Conservation (phyloP, 257 asterid genomes). For the Voacanga thouarsii region DNA sequence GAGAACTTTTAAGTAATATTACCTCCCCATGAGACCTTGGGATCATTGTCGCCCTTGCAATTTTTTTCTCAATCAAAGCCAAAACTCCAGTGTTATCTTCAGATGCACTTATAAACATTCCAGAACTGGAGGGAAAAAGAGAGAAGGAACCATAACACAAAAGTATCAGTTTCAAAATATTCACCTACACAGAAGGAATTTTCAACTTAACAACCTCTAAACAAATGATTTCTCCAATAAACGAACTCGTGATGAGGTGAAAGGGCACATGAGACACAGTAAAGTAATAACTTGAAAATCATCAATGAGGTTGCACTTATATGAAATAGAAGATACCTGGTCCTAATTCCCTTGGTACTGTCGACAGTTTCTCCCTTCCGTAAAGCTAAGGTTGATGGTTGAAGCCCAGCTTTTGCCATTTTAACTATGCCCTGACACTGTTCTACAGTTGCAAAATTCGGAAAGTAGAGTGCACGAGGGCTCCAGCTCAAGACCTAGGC, state of each 20-base stretch:
- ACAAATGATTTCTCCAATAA: background rate
- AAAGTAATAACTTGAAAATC: background rate
- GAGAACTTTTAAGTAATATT: background rate
- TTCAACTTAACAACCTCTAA: background rate
- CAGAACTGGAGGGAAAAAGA: slow-evolving; percentile 46
- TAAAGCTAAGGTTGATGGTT: slow-evolving; percentile 76
- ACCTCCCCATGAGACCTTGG: slow-evolving; percentile 88
- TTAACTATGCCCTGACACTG: slow-evolving; percentile 64
- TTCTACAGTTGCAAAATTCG: slow-evolving; percentile 80
- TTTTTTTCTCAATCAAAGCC: slow-evolving; percentile 68
- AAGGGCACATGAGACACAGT: background rate
- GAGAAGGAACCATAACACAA: background rate
- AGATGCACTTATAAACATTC: slow-evolving; percentile 72
- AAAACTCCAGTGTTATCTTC: slow-evolving; percentile 80
- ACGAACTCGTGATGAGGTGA: background rate
- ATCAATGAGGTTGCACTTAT: background rate
- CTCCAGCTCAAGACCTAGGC: slow-evolving; percentile 84
- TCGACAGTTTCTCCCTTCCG: slow-evolving; percentile 87
- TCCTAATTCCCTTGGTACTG: slow-evolving; percentile 78
- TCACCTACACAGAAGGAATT: background rate
- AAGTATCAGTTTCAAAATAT: background rate
- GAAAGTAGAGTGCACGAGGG: slow-evolving; percentile 82
- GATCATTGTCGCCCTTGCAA: slow-evolving; percentile 75
- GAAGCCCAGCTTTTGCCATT: slow-evolving; percentile 54
- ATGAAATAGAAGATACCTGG: slow-evolving; percentile 53